These are phyloP conservation scores for Trifolium fragiferum DNA, from an alignment of 306 rosid genomes.

Conservation along the genomic window DNA sequence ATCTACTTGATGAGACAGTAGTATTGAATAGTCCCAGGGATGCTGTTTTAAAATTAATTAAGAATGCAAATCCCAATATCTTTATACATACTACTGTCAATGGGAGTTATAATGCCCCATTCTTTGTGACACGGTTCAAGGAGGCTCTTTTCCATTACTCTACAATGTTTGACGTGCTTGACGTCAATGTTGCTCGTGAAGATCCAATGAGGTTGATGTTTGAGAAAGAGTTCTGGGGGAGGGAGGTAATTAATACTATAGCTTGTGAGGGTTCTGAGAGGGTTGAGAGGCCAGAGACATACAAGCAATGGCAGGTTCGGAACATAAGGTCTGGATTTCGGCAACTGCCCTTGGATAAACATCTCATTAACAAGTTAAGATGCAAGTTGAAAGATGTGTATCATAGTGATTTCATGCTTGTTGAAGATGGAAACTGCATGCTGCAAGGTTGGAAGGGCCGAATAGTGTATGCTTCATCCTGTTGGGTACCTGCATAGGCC, in stretches of 20 bases:
- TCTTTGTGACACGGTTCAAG: slow-evolving; percentile 73
- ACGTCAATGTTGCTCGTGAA: slow-evolving; percentile 42
- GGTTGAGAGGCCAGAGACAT: slow-evolving; percentile 83
- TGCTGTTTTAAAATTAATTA: slow-evolving; percentile 65
- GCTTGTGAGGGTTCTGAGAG: slow-evolving; percentile 81
- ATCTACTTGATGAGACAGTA: slow-evolving; percentile 71
- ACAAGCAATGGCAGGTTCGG: slow-evolving; percentile 75
- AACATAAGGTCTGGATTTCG: slow-evolving; percentile 65
- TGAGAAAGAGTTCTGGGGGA: slow-evolving; percentile 68
- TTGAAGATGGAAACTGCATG: slow-evolving; percentile 71
- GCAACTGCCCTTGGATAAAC: slow-evolving; percentile 57
- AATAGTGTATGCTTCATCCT: slow-evolving; percentile 65
- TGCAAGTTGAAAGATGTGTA: slow-evolving; percentile 55
- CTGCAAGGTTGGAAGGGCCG: slow-evolving; percentile 94
- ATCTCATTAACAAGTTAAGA: slow-evolving; percentile 37
- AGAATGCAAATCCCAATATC: slow-evolving; percentile 71
- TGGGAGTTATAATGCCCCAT: slow-evolving; percentile 79
- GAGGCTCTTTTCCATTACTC: slow-evolving; percentile 82
- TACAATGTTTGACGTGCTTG: slow-evolving; percentile 63
- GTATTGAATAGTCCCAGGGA: slow-evolving; percentile 69
- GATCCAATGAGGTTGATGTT: slow-evolving; percentile 51
- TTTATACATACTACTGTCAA: slow-evolving; percentile 58
- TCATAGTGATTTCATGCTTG: slow-evolving; percentile 69
- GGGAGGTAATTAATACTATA: slow-evolving; percentile 72
- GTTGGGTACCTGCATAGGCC: slow-evolving; percentile 74